phyloP scores from a whole-genome alignment of 176 grass and related monocot genomes.

The Oryza longistaminata region DNA sequence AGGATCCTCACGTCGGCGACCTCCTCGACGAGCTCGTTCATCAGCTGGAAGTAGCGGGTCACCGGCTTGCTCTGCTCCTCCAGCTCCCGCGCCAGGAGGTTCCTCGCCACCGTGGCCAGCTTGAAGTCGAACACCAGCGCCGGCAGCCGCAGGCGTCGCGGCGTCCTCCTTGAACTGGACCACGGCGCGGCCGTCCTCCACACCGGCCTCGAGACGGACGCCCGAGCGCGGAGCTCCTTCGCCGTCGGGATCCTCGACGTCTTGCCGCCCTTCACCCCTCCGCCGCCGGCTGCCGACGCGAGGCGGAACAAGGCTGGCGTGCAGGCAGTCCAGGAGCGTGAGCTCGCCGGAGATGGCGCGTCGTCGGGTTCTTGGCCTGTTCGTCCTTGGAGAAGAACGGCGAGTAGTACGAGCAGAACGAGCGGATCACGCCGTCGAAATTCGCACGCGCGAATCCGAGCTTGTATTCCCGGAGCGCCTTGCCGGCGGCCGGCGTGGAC shows the following conservation, averaged over 20 bases:
- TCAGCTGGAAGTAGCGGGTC: slow-evolving; percentile 63
- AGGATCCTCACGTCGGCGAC: slow-evolving; percentile 43
- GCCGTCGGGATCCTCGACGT: slow-evolving; percentile 37
- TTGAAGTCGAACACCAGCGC: slow-evolving; percentile 52
- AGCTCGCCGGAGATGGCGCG: not conserved
- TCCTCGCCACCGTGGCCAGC: slow-evolving; percentile 52
- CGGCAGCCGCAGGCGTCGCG: slow-evolving; percentile 30
- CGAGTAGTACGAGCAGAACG: slow-evolving; percentile 65
- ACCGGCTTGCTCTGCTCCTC: slow-evolving; percentile 45
- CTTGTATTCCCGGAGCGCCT: not conserved
- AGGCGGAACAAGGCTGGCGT: slow-evolving; percentile 23
- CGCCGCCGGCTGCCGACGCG: not conserved
- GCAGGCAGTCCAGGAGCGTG: slow-evolving; percentile 47
- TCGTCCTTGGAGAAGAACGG: slow-evolving; percentile 33
- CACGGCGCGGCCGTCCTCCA: not conserved
- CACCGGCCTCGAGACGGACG: slow-evolving; percentile 23
- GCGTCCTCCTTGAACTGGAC: slow-evolving; percentile 17
- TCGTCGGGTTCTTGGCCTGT: not conserved
- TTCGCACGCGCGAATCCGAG: not conserved
- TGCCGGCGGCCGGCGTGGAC: accelerated
- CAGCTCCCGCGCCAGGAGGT: slow-evolving; percentile 58
- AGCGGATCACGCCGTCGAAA: slow-evolving; percentile 25
- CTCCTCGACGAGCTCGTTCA: slow-evolving; percentile 56
- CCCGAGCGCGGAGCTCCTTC: slow-evolving; percentile 42
- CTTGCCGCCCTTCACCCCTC: not conserved